phyloP scores from a whole-genome alignment of 1,284 basidiomycete genomes.

The Leucoagaricus sp. region DNA sequence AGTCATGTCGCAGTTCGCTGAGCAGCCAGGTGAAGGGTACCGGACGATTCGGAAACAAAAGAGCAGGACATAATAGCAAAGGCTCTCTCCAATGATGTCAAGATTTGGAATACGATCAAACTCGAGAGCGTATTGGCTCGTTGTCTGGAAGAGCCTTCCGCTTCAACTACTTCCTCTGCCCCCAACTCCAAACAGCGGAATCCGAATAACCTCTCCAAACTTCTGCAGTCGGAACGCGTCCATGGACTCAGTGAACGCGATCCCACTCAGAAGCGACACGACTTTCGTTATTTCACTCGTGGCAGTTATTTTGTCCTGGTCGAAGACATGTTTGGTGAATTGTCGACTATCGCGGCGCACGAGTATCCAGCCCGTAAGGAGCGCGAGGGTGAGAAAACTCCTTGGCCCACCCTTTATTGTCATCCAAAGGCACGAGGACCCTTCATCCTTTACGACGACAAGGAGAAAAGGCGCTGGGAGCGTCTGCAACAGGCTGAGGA shows the following conservation, averaged over 20 bases:
- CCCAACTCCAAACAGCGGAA: slow-evolving; percentile 23
- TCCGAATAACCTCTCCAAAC: slow-evolving; percentile 26
- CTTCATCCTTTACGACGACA: slow-evolving; percentile 72
- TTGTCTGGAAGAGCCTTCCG: slow-evolving; percentile 43
- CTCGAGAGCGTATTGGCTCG: slow-evolving; percentile 73
- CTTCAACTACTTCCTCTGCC: slow-evolving; percentile 14
- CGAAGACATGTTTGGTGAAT: slow-evolving; percentile 85
- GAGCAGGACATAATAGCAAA: slow-evolving; percentile 73
- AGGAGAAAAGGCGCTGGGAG: slow-evolving; percentile 66
- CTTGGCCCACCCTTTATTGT: slow-evolving; percentile 75
- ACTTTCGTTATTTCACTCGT: slow-evolving; percentile 88
- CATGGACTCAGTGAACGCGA: slow-evolving; percentile 93
- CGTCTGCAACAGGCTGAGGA: slow-evolving; percentile 53
- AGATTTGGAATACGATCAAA: slow-evolving; percentile 85
- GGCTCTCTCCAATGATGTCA: slow-evolving; percentile 79
- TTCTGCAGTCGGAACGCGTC: slow-evolving; percentile 82
- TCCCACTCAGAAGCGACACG: slow-evolving; percentile 82
- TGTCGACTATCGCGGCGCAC: slow-evolving; percentile 68
- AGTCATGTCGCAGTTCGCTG: slow-evolving; percentile 1
- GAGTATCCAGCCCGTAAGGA: slow-evolving; percentile 62
- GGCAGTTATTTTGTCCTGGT: slow-evolving; percentile 84
- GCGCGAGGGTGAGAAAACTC: slow-evolving; percentile 45
- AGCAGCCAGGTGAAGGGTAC: slow-evolving; percentile 27
- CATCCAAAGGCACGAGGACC: slow-evolving; percentile 72
- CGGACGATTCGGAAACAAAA: slow-evolving; percentile 26